Base-by-base conservation (phyloP, 805 yeast genomes). In the Candida piceae region DNA sequence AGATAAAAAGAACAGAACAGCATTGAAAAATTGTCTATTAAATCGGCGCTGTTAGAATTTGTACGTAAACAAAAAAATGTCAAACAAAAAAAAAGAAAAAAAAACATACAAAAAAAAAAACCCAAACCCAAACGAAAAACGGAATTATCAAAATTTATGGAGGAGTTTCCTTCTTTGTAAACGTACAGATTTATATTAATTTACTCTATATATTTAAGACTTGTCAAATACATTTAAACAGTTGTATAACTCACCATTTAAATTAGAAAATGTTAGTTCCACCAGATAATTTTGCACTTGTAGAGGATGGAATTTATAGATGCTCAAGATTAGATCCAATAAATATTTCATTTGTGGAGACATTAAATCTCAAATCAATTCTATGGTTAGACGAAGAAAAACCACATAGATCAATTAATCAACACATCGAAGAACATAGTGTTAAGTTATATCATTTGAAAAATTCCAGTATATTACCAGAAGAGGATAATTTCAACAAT, bases 211-310 rank as follows among this genome's bases (percentile, higher is more conserved):
- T 22, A 7, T 23, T 16, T 13, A 7, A 7, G 22, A 20, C 22
- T 20, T 20, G 22, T 26, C 15, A 15, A 5, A 13, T 12, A 15
- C 29, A 7, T 20, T 20, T 7, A 20, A 7, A 20, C 7, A 7
- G 22, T 20, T 20, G 22, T n/a, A 20, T 20, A 7, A 20, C 22
- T 20, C 22, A 20, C 9, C 9, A 20, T 20, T n/a, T n/a, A n/a
- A 20, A 20, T 20, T 19, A n/a, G 7, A 24, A 5, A 20, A 87
- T 88, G 96, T 67, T 88, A 22, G 85, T 89, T 1, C 95, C 96
- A 1, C 97, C 98, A 1, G 90, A 87, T 33, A 85, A 84, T 55
- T 93, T 84, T 64, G 95, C 96, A 0, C 69, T 87, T 21, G 96
- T 89, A 4, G 97, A 93, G 60, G 80, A 81, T 18, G 95, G 95